These are phyloP conservation scores for Populus deltoides DNA, from an alignment of 345 rosid species.

Conservation along the genomic window DNA sequence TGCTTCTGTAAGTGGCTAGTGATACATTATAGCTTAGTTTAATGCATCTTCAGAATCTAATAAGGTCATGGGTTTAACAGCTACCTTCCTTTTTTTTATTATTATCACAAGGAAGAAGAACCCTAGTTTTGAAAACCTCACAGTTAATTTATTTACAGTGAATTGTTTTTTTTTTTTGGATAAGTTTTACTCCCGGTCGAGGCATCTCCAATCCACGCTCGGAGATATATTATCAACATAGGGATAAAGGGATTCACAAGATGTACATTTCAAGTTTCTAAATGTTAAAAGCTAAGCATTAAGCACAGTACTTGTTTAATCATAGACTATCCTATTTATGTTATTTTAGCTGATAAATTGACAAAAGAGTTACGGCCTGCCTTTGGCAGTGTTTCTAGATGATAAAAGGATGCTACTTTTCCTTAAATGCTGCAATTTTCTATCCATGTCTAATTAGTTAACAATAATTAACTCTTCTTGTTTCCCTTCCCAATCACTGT, in stretches of 20 bases:
- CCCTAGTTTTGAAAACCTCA: background rate
- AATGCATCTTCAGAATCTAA: background rate
- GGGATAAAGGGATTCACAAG: background rate
- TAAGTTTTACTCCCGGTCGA: background rate
- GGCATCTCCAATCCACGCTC: no score
- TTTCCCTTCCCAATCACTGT: background rate
- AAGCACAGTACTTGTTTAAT: background rate
- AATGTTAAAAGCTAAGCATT: background rate
- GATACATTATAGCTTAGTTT: conserved; percentile 11
- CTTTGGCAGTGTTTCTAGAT: background rate
- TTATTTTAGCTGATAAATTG: background rate
- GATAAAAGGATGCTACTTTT: background rate
- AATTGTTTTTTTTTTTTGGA: no score
- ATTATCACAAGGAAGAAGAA: background rate
- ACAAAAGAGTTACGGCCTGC: background rate
- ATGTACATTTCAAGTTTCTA: background rate
- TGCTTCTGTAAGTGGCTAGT: conserved; percentile 12
- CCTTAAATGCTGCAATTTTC: background rate
- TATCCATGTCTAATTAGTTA: background rate
- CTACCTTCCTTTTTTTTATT: background rate
- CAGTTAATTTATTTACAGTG: background rate
- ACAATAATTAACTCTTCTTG: no score
- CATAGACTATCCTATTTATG: background rate
- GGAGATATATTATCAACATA: background rate
- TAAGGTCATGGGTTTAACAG: background rate